Evolutionary conservation across 805 yeast genomes (phyloP).

Genomic region (Sugiyamaella mastotermitis): DNA sequence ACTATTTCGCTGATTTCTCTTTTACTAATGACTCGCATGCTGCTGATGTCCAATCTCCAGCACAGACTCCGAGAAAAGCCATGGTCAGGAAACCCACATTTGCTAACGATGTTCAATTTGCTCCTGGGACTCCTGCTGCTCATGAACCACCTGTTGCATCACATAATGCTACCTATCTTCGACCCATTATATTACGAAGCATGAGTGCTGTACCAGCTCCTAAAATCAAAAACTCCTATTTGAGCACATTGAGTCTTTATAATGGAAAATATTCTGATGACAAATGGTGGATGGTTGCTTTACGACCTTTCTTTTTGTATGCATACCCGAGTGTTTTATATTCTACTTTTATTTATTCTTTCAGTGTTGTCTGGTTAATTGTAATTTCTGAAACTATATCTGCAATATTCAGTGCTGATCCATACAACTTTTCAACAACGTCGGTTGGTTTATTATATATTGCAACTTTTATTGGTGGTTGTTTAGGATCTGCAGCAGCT

Average conservation of each 20-base stretch:
- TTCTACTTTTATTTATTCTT: conserved; percentile 46
- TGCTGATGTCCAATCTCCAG: background rate
- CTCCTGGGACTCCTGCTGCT: conserved; percentile 4
- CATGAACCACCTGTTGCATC: conserved; percentile 1
- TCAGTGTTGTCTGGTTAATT: conserved; percentile 60
- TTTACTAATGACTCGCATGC: background rate
- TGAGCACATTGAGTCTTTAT: conserved; percentile 35
- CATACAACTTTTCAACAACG: conserved; percentile 41
- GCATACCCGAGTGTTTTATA: conserved; percentile 47
- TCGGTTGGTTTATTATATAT: conserved; percentile 49
- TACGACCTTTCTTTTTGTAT: conserved; percentile 47
- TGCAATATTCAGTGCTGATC: conserved; percentile 39
- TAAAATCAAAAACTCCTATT: conserved; percentile 23
- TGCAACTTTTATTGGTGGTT: conserved; percentile 53
- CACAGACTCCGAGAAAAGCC: background rate
- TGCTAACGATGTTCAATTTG: conserved; percentile 1
- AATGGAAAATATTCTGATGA: conserved; percentile 47
- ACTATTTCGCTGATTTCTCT: conserved; percentile 6
- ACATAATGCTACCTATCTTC: background rate
- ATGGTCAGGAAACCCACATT: conserved; percentile 1
- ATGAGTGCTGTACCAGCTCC: conserved; percentile 2
- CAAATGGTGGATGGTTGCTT: conserved; percentile 48
- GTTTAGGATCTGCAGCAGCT: conserved; percentile 48
- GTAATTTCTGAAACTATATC: conserved; percentile 53
- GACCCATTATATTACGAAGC: conserved; percentile 7